Base-by-base conservation (phyloP, 108 stramenopile genomes). In the Fragilaria crotonensis region DNA sequence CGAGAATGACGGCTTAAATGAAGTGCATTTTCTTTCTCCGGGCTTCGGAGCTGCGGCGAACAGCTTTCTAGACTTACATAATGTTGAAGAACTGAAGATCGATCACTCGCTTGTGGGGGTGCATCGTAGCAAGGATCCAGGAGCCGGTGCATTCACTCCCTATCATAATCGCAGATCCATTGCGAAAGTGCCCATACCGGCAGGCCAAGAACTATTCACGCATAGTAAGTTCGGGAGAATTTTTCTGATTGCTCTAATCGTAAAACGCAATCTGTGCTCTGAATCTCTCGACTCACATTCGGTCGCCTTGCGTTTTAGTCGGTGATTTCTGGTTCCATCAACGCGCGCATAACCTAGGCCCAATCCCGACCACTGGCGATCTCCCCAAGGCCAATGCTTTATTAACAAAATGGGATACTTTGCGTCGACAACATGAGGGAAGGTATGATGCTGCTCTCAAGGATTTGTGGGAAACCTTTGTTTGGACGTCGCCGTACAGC, bases 121-220 rank as follows among this genome's bases (percentile, higher is more conserved):
- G 52, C 79, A 77, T 73, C 71, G 69, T 30, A 59, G 17, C 41
- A 17, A 17, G 17, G 14, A 44, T 17, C 9, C 82, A 29, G 81
- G 73, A 1, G 71, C 67, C 9, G 76, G 76, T 21, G 72, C 77
- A 28, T 68, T 74, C 55, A 56, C 73, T 14, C 9, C 0, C 45
- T 67, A 66, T 48, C 44, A 62, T 33, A 57, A 68, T 68, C 71
- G 76, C 17, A 17, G 11, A 0, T 32, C 67, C 5, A 60, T 25
- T 9, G 68, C 72, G 23, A 47, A 44, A 44, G 29, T 4, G 7
- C 19, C 45, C 9, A 52, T 73, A 45, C 11, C 26, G 9, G 59
- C 69, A 9, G 79, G 79, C 11, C 31, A 80, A 53, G 79, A 80
- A 50, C 52, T 80, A n/a, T 76, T 76, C 59, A 41, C 29, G 7